Evolutionary conservation across 805 yeast genomes (phyloP), one percentile per base, ranked within the genome.

Genomic region (Pachysolen tannophilus): DNA sequence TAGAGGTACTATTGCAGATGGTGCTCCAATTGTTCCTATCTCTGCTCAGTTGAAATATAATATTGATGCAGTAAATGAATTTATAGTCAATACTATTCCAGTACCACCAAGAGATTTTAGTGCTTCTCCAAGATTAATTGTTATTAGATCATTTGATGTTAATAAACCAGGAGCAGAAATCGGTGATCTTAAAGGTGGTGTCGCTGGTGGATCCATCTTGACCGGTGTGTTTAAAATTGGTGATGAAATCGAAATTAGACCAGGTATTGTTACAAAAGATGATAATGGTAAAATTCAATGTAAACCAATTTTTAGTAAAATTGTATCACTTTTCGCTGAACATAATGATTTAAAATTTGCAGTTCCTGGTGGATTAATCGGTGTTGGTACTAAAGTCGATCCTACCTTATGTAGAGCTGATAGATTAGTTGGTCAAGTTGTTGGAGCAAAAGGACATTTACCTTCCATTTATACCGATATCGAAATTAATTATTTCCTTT

Each of bases 401-500:
- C 99, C 99, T 39, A 92, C 98, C 2, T 69, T 92, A 53, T 92
- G 99, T 72, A 84, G 98, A 69, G 99, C 97, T 42, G 99, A 92
- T 67, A 85, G 98, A 69, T 74, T 92, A 53, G 97, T 94, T 38
- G 99, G 99, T 52, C 98, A 92, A 68, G 98, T 92, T 43, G 94
- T 94, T 42, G 99, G 99, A 56, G 88, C 97, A 42, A 88, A 81
- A 61, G 97, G 96, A 47, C 81, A 86, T 55, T 75, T 92, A 52
- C 99, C 98, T 48, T 84, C 90, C 33, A 87, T 92, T 51, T 94
- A 85, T 71, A 85, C 96, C 33, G 98, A 92, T 67, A 83, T 92
- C 47, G 98, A 92, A 68, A 87, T 94, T 60, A 92, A 90, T 67
- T 92, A 87, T 67, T 90, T 92, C 78, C 69, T 92, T 56, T 72